Base-by-base conservation (phyloP, 805 yeast genomes). In the Wickerhamomyces strasburgensis region DNA sequence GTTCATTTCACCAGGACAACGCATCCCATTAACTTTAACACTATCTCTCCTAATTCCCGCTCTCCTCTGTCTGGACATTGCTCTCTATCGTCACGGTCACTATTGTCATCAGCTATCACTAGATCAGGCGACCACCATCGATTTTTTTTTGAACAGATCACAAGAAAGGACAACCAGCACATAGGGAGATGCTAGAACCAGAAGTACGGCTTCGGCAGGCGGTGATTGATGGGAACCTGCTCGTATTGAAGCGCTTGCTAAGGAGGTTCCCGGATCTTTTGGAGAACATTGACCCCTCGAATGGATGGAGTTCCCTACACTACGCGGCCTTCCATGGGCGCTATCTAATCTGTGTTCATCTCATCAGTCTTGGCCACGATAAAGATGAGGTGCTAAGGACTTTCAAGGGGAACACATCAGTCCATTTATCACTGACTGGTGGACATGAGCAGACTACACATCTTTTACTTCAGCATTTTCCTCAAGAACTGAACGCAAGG, bases 231-330 rank as follows among this genome's bases (percentile, higher is more conserved):
- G 88, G 86, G 35, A 78, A 80, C 42, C 62, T 74, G 15, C 65
- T 75, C 25, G 78, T 81, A 11, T 87, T 79, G 14, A 68, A 72
- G 45, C 70, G 90, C 18, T 62, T 86, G 6, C 58, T 86, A n/a
- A 66, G 71, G 36, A 67, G 87, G 27, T 80, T 69, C 46, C 93
- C 94, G 0, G 80, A 76, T 23, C 65, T 84, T 27, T 56, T 86
- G 44, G 79, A 78, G 42, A 82, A 84, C 52, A 65, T 78, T 17
- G 84, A 87, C 52, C 73, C 87, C 5, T 21, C 54, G 16, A 77
- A 80, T 51, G 96, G 96, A 2, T 86, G 95, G 95, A 70, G 84
- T 13, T 79, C 83, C 27, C 63, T 86, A 32, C 96, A 86, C 56
- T 84, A 85, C 57, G 88, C 95, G 0, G 78, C 90, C 4, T 81